phyloP scores from a whole-genome alignment of 1,284 basidiomycete species.

The Schizophyllum commune region DNA sequence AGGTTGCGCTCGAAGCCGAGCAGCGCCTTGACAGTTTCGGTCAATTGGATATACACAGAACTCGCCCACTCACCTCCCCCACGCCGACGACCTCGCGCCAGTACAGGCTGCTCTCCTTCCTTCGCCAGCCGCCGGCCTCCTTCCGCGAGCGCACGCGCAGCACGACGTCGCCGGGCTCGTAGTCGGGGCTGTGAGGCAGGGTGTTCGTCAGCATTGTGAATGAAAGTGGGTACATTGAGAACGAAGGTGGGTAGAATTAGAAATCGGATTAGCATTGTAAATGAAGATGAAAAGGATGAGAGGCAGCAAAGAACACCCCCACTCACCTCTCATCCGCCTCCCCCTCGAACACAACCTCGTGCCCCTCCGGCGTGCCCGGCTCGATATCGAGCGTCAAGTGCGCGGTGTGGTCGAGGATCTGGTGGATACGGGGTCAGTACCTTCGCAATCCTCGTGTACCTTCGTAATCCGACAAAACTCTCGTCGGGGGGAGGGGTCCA shows the following conservation, averaged over 20 bases:
- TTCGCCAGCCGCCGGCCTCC: constrained; percentile 71
- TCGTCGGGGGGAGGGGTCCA: too few relatives aligned
- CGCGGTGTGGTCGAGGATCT: constrained; percentile 73
- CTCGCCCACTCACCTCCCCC: constrained; percentile 62
- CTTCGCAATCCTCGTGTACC: too few relatives aligned
- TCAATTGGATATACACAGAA: too few relatives aligned
- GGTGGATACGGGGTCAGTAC: too few relatives aligned
- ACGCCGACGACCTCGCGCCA: constrained; percentile 86
- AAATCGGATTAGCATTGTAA: too few relatives aligned
- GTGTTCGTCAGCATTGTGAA: neutral
- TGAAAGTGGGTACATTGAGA: neutral
- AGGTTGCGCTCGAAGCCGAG: constrained; percentile 80
- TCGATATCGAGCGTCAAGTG: constrained; percentile 77
- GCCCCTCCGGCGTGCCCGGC: constrained; percentile 86
- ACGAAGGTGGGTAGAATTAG: too few relatives aligned
- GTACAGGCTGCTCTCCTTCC: constrained; percentile 85
- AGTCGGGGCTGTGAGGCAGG: constrained; percentile 56
- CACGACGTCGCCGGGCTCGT: constrained; percentile 87
- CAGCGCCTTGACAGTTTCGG: constrained; percentile 47
- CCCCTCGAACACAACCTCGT: constrained; percentile 86
- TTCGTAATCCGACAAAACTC: too few relatives aligned
- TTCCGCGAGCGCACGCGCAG: constrained; percentile 73
- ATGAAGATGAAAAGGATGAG: too few relatives aligned
- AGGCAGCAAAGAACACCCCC: too few relatives aligned
- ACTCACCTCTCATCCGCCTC: constrained; percentile 79